These are phyloP conservation scores for Nyctanthes arbortristis DNA, from an alignment of 257 asterid species.

Conservation along the genomic window DNA sequence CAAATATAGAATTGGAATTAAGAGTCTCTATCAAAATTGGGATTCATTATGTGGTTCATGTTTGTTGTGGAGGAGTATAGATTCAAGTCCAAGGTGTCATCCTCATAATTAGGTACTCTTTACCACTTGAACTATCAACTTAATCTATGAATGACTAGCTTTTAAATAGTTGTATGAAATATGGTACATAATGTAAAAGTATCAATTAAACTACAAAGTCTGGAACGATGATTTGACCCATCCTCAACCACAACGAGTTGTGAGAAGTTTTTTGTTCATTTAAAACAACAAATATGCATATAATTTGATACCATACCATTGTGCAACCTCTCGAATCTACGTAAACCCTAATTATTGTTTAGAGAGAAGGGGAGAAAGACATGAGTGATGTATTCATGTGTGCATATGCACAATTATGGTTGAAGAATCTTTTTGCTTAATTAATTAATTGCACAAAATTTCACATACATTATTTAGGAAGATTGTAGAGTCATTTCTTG, in stretches of 20 bases:
- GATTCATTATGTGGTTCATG: too few species aligned
- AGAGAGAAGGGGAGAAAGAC: neutral
- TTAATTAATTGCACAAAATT: neutral
- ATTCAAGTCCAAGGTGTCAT: too few species aligned
- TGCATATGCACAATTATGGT: constrained; percentile 29
- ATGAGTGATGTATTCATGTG: constrained; percentile 42
- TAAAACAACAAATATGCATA: neutral
- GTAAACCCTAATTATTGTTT: neutral
- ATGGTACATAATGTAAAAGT: neutral
- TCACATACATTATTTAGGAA: neutral
- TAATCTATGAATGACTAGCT: too few species aligned
- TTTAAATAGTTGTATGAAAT: too few species aligned
- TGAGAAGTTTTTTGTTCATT: neutral
- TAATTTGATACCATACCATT: neutral
- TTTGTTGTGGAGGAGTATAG: too few species aligned
- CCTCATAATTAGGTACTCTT: too few species aligned
- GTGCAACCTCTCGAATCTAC: neutral
- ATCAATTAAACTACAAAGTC: too few species aligned
- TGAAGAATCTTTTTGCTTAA: constrained; percentile 31
- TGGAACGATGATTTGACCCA: neutral
- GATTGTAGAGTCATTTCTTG: constrained; percentile 13
- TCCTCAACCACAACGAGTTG: neutral
- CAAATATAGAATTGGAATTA: too few species aligned
- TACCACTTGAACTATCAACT: too few species aligned
- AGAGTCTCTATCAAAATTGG: too few species aligned